Evolutionary conservation across 306 rosid species (phyloP).

Genomic region (Acacia crassicarpa): DNA sequence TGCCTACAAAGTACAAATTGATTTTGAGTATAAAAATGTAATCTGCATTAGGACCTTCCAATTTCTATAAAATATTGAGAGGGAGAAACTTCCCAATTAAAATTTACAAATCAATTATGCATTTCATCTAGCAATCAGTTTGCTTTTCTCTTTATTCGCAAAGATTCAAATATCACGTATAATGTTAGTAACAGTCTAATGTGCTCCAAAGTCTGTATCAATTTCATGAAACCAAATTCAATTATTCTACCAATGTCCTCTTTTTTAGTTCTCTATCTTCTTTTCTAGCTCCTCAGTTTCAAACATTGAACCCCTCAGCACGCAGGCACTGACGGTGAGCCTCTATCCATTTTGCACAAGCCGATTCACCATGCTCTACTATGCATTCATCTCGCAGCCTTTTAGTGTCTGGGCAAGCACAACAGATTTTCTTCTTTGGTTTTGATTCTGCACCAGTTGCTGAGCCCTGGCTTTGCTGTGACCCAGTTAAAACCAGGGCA

Average conservation of each 20-base stretch:
- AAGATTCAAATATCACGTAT: constrained; percentile 22
- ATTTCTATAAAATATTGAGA: constrained; percentile 11
- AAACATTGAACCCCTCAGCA: constrained; percentile 81
- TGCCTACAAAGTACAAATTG: background rate
- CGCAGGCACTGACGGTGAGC: constrained; percentile 87
- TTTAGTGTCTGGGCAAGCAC: constrained; percentile 84
- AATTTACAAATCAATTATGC: constrained; percentile 20
- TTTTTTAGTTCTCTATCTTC: background rate
- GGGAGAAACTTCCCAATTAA: constrained; percentile 16
- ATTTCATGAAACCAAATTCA: constrained; percentile 4
- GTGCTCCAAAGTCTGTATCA: constrained; percentile 25
- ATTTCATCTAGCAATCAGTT: constrained; percentile 34
- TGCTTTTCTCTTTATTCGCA: constrained; percentile 28
- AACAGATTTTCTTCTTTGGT: constrained; percentile 78
- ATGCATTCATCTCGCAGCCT: constrained; percentile 86
- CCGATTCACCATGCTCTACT: constrained; percentile 83
- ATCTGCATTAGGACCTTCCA: constrained; percentile 6
- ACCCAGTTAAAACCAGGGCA: constrained; percentile 20
- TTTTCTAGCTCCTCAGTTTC: constrained; percentile 27
- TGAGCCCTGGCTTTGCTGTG: constrained; percentile 36
- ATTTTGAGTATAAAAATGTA: background rate
- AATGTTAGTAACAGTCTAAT: constrained; percentile 18
- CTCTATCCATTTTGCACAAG: constrained; percentile 85
- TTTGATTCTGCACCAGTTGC: constrained; percentile 43
- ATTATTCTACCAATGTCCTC: background rate